phyloP scores from a whole-genome alignment of 2,329 filamentous ascomycete species.

The Xylariaceae sp. region DNA sequence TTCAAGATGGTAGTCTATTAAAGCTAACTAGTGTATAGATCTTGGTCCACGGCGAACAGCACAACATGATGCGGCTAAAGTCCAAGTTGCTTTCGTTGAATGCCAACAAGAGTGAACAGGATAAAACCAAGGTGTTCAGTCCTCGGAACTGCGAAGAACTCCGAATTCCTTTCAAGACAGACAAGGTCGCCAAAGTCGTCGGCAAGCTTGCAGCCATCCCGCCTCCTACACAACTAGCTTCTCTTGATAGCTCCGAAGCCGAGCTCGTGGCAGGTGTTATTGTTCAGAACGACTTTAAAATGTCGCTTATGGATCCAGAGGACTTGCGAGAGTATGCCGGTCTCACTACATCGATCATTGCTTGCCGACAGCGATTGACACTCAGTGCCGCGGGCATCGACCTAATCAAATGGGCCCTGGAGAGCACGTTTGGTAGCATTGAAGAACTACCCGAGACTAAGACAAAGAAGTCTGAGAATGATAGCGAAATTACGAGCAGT shows the following conservation, averaged over 20 bases:
- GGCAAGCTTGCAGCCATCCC: slow-evolving; percentile 82
- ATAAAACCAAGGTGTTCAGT: slow-evolving; percentile 86
- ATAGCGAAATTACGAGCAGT: slow-evolving; percentile 30
- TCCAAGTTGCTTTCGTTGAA: slow-evolving; percentile 93
- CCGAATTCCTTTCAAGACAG: slow-evolving; percentile 88
- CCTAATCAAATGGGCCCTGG: slow-evolving; percentile 86
- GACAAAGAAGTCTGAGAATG: slow-evolving; percentile 37
- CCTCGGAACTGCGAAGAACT: slow-evolving; percentile 94
- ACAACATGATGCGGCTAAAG: slow-evolving; percentile 96
- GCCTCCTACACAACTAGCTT: slow-evolving; percentile 48
- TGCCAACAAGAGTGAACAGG: slow-evolving; percentile 67
- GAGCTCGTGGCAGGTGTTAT: slow-evolving; percentile 79
- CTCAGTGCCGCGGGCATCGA: slow-evolving; percentile 85
- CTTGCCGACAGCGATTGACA: slow-evolving; percentile 84
- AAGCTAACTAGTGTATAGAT: slow-evolving; percentile 52
- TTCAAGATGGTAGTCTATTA: neutral
- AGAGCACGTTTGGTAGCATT: slow-evolving; percentile 87
- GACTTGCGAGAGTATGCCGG: slow-evolving; percentile 94
- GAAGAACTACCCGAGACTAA: slow-evolving; percentile 59
- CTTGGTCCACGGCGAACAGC: slow-evolving; percentile 91
- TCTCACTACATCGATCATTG: slow-evolving; percentile 90
- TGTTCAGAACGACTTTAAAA: slow-evolving; percentile 96
- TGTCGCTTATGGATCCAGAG: slow-evolving; percentile 94
- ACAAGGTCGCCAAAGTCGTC: slow-evolving; percentile 94
- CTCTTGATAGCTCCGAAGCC: slow-evolving; percentile 31